A percentile compares a stretch with the other conserved stretches of the same genome.
These are phyloP conservation scores for Pyricularia pennisetigena DNA, from an alignment of 2,329 filamentous ascomycete species.

Conservation along the genomic window DNA sequence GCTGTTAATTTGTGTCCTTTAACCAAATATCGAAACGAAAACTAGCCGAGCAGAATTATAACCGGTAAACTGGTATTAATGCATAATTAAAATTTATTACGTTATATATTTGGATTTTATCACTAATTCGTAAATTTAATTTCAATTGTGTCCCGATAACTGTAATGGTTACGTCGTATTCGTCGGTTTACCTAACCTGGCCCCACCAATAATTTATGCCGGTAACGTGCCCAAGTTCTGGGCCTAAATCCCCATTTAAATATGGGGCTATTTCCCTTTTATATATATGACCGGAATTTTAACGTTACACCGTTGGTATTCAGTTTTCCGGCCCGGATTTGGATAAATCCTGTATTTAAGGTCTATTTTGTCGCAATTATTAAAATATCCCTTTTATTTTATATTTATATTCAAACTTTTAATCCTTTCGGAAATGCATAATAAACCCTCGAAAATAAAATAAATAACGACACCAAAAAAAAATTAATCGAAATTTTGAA, in stretches of 20 bases:
- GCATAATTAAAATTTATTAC: neutral
- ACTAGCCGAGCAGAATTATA: neutral
- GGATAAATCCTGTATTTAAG: neutral
- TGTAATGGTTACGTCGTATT: neutral
- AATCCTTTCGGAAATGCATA: neutral
- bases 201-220: neutral
- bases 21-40: neutral
- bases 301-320: neutral
- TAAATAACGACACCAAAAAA: neutral
- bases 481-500: neutral
- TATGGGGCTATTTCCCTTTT: neutral
- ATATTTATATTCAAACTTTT: neutral
- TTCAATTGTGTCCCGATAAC: neutral
- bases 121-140: neutral
- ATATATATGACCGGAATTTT: neutral
- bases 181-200: neutral
- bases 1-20: neutral
- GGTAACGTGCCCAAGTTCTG: neutral
- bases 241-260: neutral
- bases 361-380: neutral
- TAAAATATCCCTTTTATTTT: neutral
- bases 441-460: neutral
- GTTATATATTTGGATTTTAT: neutral
- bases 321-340: neutral
- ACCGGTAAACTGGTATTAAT: neutral